Evolutionary conservation across 1,284 basidiomycete species (phyloP), one percentile per base, ranked within the genome.

Genomic region (Tilletia indica): DNA sequence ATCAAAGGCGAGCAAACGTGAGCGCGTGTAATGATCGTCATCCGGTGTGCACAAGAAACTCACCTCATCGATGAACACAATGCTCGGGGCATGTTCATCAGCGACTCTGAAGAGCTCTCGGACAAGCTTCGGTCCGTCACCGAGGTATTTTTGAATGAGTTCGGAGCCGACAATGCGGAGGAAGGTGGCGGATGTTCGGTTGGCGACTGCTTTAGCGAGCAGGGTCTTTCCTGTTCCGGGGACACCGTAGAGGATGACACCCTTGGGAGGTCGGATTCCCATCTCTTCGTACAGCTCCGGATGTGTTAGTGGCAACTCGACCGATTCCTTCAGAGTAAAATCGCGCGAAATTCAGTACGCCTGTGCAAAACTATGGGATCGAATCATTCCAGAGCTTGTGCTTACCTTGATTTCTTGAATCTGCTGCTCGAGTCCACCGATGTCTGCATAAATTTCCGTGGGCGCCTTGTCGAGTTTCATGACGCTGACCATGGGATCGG

Each of bases 251-350:
- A 99, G 89, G 78, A 99, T 98, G 81, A 99, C 97, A 87, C 97
- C 97, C 85, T 99, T 99, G 47, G 97, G 97, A 49, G 96, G 96
- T 79, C 92, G 92, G 86, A 99, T 98, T 73, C 97, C 97, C 97
- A 99, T 98, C 87, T 99, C 96, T 85, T 99, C 96, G 86, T 99
- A 99, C 54, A 99, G 87, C 84, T 99, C 97, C 9, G 97, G 97
- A 85, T 99, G 97, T 19, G 96, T 99, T 66, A 99, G 88, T 0
- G 97, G 97, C 67, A 99, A 88, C 85, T 99, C 97, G 73, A 99
- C 96, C 34, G 96, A 93, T 91, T 99, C 96, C 91, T 94, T 75
- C 47, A 42, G 5, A 36, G n/a, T 5, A 4, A 21, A n/a, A 16
- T 3, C 4, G 67, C 68, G 49, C 67, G 66, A 54, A 49, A 68